phyloP scores from a whole-genome alignment of 2,329 filamentous ascomycete species.

The Penicillium concentricum region DNA sequence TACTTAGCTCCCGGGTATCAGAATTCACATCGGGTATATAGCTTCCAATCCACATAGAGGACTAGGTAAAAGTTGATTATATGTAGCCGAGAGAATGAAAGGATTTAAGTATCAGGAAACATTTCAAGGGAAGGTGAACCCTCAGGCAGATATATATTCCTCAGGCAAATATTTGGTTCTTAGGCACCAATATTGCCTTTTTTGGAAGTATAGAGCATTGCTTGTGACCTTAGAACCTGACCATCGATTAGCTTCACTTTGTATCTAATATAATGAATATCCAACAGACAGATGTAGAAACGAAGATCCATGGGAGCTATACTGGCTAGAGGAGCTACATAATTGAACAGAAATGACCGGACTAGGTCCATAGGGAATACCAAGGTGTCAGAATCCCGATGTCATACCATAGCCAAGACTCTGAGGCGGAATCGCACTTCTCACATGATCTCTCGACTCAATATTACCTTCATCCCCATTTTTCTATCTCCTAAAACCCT shows the following conservation, averaged over 20 bases:
- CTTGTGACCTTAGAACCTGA: not conserved
- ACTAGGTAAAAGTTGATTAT: not conserved
- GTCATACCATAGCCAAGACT: not conserved
- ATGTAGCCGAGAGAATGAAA: not conserved
- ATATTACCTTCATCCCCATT: too few species aligned
- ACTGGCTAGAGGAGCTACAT: too few species aligned
- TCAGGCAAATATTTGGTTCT: too few species aligned
- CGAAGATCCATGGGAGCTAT: too few species aligned
- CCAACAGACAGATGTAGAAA: too few species aligned
- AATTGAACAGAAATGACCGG: too few species aligned
- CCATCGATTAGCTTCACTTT: not conserved
- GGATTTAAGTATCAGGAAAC: not conserved
- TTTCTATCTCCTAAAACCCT: not conserved
- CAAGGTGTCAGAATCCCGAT: too few species aligned
- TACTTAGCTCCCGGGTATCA: slow-evolving; percentile 6
- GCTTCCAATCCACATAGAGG: not conserved
- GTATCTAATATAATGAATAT: too few species aligned
- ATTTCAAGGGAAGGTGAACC: too few species aligned
- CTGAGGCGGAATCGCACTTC: not conserved
- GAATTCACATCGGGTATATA: not conserved
- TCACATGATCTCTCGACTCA: not conserved
- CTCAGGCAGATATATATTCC: not conserved
- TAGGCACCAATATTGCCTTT: not conserved
- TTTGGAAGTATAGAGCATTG: not conserved
- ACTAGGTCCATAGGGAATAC: too few species aligned